Base-by-base conservation (phyloP, 495 filamentous ascomycete species). In the Tuber microsphaerosporum region DNA sequence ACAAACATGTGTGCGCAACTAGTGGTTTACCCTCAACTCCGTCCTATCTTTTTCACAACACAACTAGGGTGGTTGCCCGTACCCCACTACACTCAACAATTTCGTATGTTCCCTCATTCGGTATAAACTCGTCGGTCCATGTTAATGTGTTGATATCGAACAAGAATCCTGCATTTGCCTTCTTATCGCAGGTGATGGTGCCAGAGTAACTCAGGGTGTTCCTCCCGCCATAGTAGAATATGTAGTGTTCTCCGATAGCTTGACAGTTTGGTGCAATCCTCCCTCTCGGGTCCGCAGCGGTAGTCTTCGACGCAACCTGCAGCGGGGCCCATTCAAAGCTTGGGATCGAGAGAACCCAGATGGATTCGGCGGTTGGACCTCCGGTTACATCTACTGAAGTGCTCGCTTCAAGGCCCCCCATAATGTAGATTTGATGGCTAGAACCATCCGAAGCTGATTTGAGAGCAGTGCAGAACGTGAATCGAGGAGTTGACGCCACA, bases 321-420 rank as follows among this genome's bases (percentile, higher is more conserved):
- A 78, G 74, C 22, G 69, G 16, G 10, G 73, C 31, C 76, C 74
- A 78, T 39, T 75, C 74, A 22, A 78, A 73, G 19, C 22, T 45
- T 1, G 76, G 76, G 14, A 76, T 41, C n/a, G 42, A 41, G 20
- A 78, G 61, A 43, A 69, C 76, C 76, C 76, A 78, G n/a, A 78
- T 34, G 7, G 42, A 20, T 5, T 1, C 12, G 6, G 44, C 26
- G 5, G 34, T 42, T 22, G 70, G 39, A 12, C 39, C 69, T 42
- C 26, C 19, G 12, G 14, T 42, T 7, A 7, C 7, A n/a, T 51
- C 41, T 5, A 12, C 9, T 10, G 9, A 16, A 19, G 56, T 26
- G n/a, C 48, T 41, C n/a, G 17, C 61, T 39, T 75, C 73, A 14
- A 31, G 51, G n/a, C 70, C 70, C 0, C 74, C 76, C 39, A 41